Conservation (phyloP, 768 basidiomycete genomes). For the Lyophyllum shimeji region DNA sequence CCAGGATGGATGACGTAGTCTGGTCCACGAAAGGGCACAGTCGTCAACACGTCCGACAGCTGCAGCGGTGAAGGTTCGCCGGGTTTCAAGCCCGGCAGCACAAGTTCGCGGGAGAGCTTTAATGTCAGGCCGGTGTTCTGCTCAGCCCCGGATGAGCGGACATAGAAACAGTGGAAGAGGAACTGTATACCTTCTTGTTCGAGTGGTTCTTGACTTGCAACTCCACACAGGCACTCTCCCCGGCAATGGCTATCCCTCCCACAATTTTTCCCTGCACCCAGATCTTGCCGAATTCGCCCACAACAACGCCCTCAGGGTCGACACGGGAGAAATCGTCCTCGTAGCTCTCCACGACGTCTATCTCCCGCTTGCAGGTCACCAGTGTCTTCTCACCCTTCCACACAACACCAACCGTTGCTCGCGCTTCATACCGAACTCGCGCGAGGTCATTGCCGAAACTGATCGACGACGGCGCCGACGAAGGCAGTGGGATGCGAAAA, state of each 20-base stretch:
- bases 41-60: conserved; percentile 65
- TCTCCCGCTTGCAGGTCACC: conserved; percentile 58
- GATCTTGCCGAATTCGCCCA: conserved; percentile 79
- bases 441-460: conserved; percentile 71
- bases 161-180: neutral
- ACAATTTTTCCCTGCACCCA: conserved; percentile 72
- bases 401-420: conserved; percentile 67
- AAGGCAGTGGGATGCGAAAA: conserved; percentile 73
- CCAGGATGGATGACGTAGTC: conserved; percentile 78
- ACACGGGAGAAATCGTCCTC: conserved; percentile 34
- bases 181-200: conserved; percentile 59
- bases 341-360: conserved; percentile 65
- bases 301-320: conserved; percentile 57
- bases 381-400: conserved; percentile 76
- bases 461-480: conserved; percentile 67
- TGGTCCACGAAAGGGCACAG: conserved; percentile 68
- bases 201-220: conserved; percentile 84
- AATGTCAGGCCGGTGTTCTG: conserved; percentile 72
- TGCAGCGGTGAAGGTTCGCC: conserved; percentile 50
- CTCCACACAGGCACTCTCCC: conserved; percentile 70
- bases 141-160: neutral
- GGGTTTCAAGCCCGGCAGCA: conserved; percentile 44
- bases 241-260: conserved; percentile 62
- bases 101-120: conserved; percentile 58
- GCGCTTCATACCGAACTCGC: conserved; percentile 68